A percentile compares a stretch with the other conserved stretches of the same genome.
These are phyloP conservation scores for Penicillium parvum DNA, from an alignment of 495 filamentous ascomycete genomes.

Conservation along the genomic window DNA sequence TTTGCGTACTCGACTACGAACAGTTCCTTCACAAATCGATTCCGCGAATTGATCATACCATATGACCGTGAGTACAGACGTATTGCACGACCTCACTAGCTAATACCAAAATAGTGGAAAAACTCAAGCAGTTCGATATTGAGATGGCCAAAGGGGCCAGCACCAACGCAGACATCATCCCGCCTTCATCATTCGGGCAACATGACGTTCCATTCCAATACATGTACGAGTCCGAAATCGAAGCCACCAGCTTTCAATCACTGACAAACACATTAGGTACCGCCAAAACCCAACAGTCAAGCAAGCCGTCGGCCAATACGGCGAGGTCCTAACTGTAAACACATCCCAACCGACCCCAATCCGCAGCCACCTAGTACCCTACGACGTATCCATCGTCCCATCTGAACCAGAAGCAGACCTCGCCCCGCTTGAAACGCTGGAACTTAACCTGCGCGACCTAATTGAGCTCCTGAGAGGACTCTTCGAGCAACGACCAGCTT, in stretches of 20 bases:
- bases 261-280: constrained; percentile 35
- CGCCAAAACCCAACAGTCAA: constrained; percentile 58
- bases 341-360: constrained; percentile 46
- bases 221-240: constrained; percentile 29
- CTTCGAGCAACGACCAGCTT: constrained; percentile 73
- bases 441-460: constrained; percentile 49
- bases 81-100: neutral
- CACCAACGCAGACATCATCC: constrained; percentile 64
- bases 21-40: constrained; percentile 59
- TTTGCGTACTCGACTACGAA: constrained; percentile 66
- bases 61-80: constrained; percentile 52
- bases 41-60: constrained; percentile 59
- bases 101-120: constrained; percentile 45
- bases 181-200: constrained; percentile 70
- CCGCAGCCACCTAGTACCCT: constrained; percentile 57
- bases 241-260: neutral
- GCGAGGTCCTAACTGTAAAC: constrained; percentile 50
- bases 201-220: constrained; percentile 64
- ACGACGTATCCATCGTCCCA: constrained; percentile 52
- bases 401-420: constrained; percentile 45
- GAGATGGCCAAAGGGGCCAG: constrained; percentile 56
- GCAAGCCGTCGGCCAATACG: constrained; percentile 44
- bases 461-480: constrained; percentile 55
- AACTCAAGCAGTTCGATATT: constrained; percentile 71
- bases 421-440: constrained; percentile 41